phyloP scores from a whole-genome alignment of 768 basidiomycete species.

The Psilocybe sp. region DNA sequence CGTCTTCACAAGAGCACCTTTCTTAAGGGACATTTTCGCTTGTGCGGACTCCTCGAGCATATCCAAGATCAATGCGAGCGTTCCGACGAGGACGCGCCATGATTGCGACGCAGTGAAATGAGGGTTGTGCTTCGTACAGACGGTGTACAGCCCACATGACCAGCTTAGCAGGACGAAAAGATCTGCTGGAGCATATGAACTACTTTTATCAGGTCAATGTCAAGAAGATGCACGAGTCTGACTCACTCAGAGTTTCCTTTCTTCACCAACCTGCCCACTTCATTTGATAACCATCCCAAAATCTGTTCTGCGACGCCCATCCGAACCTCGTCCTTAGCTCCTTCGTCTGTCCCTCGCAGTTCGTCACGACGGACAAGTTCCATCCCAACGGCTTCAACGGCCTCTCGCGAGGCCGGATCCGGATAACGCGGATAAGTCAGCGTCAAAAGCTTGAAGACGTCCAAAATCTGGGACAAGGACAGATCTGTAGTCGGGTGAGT shows the following conservation, averaged over 20 bases:
- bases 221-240: background rate
- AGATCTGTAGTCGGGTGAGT: constrained; percentile 43
- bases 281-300: constrained; percentile 71
- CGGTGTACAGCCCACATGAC: constrained; percentile 61
- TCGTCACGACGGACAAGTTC: constrained; percentile 66
- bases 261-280: constrained; percentile 59
- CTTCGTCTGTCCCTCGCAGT: constrained; percentile 37
- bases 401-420: constrained; percentile 67
- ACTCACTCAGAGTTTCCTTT: constrained; percentile 54
- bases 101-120: constrained; percentile 43
- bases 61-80: constrained; percentile 61
- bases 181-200: constrained; percentile 57
- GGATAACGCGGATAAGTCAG: constrained; percentile 78
- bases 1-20: constrained; percentile 56
- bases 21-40: constrained; percentile 57
- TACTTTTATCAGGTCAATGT: constrained; percentile 12
- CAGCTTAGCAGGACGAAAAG: constrained; percentile 71
- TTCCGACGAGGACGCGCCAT: constrained; percentile 52
- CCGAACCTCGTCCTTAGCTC: constrained; percentile 38
- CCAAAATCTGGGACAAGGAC: constrained; percentile 55
- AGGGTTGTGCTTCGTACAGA: constrained; percentile 42
- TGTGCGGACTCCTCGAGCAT: constrained; percentile 50
- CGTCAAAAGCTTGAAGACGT: constrained; percentile 71
- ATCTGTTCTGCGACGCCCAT: constrained; percentile 68
- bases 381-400: constrained; percentile 65